Percentiles rank a stretch among this genome's conserved stretches.
Conservation (phyloP, 1,284 basidiomycete genomes). For the Irpex rosettiformis region DNA sequence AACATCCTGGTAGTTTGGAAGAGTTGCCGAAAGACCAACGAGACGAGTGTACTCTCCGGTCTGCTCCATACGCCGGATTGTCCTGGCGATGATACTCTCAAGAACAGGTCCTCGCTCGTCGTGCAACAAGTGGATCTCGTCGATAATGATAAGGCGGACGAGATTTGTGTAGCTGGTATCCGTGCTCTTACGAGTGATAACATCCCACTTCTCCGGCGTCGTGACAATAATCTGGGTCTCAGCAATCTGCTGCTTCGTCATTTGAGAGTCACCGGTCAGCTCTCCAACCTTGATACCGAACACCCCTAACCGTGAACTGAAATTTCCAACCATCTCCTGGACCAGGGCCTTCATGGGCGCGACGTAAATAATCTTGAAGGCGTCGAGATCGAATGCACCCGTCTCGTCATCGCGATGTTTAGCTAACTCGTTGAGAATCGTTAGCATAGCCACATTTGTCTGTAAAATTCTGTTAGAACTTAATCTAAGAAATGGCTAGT, state of each 20-base stretch:
- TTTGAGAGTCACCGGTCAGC: constrained; percentile 95
- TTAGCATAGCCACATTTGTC: constrained; percentile 98
- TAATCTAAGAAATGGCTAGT: constrained; percentile 8
- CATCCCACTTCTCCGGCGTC: constrained; percentile 99
- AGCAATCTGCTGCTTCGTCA: constrained; percentile 97
- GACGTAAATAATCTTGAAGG: constrained; percentile 98
- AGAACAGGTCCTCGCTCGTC: constrained; percentile 98
- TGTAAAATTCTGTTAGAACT: constrained; percentile 28
- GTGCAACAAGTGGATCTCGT: constrained; percentile 97
- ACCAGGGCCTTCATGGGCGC: constrained; percentile 99
- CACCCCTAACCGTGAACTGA: constrained; percentile 75
- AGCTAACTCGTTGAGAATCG: constrained; percentile 83
- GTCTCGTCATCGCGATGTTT: constrained; percentile 85
- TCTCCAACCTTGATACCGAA: constrained; percentile 93
- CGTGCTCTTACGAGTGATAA: constrained; percentile 97
- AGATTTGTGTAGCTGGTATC: constrained; percentile 98
- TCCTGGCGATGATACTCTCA: constrained; percentile 89
- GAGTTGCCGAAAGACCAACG: constrained; percentile 93
- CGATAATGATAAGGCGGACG: constrained; percentile 95
- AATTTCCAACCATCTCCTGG: constrained; percentile 96
- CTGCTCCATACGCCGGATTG: constrained; percentile 94
- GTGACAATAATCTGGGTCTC: constrained; percentile 99
- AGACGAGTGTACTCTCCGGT: constrained; percentile 90
- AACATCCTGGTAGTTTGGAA: constrained; percentile 99
- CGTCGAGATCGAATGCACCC: constrained; percentile 83